Base-by-base conservation (phyloP, 1,139 yeast species). In the Hyphopichia wangnamkhiaoensis region DNA sequence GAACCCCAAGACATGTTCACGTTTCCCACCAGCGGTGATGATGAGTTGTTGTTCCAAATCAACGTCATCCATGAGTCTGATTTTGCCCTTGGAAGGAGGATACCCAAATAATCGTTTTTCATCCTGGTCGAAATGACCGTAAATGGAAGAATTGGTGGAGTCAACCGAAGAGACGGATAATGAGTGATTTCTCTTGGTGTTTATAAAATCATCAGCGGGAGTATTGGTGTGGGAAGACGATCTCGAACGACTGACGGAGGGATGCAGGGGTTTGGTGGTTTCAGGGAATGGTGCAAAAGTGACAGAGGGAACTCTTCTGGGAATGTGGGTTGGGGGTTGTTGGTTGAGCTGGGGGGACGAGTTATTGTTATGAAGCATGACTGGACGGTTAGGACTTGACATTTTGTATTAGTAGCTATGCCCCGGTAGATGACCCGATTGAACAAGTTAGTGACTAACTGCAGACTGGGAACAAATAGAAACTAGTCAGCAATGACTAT, bases 1-100 rank as follows among this genome's bases (percentile, higher is more conserved):
- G 41, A 66, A 68, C 27, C 65, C 58, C 35, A 54, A 50, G 17
- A 68, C 68, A 38, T 63, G 53, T 37, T 67, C 70, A 32, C 61
- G 53, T 37, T 55, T 63, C 5, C 74, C 73, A 8, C 74, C 74
- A 3, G 74, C 74, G 18, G 68, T 64, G 19, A 61, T 47, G 27
- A 66, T 67, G 37, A 68, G 46, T 48, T 68, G 74, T 31, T 65
- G 65, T 42, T 68, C 74, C 43, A 68, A 54, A 35, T 68, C 74
- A 2, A 56, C 51, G 31, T 61, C 61, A 38, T 64, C 67, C 48
- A 57, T 49, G 32, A 50, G 45, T 37, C 40, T 47, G 16, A 49
- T 49, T 37, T 49, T 50, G 15, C 56, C 56, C 42, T 37, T 37
- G 12, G 40, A 36, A 3, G 31, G 34, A 9, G 42, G 33, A 20